A percentile compares a stretch with the other conserved stretches of the same genome.
phyloP scores from a whole-genome alignment of 768 basidiomycete species.

The Pisolithus sp. region DNA sequence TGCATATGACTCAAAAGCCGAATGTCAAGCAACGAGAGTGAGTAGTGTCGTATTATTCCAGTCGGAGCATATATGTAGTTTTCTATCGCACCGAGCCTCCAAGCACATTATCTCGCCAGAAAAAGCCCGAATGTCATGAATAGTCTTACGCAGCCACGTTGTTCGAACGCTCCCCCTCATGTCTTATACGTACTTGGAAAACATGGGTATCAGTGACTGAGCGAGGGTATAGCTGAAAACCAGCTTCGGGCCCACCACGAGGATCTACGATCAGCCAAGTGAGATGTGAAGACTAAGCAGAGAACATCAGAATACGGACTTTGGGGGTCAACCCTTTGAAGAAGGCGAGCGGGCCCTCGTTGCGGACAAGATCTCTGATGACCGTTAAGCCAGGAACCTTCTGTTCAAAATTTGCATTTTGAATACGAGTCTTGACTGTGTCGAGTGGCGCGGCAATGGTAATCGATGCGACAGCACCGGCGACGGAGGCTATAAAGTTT shows the following conservation, averaged over 20 bases:
- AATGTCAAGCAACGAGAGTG: not conserved
- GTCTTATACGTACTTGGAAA: constrained; percentile 73
- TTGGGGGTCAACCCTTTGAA: constrained; percentile 98
- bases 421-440: constrained; percentile 94
- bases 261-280: constrained; percentile 52
- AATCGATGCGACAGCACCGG: constrained; percentile 92
- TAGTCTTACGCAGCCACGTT: not conserved
- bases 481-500: constrained; percentile 94
- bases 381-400: constrained; percentile 78
- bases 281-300: constrained; percentile 11
- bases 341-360: constrained; percentile 79
- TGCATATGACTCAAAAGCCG: not conserved
- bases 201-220: constrained; percentile 90
- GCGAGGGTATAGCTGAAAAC: constrained; percentile 98
- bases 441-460: constrained; percentile 95
- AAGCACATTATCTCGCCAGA: not conserved
- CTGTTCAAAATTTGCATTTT: constrained; percentile 94
- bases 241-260: constrained; percentile 95
- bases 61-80: not conserved
- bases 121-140: not conserved
- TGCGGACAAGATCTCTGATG: constrained; percentile 76
- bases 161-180: too few relatives aligned
- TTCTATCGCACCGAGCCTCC: not conserved
- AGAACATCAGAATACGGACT: constrained; percentile 38
- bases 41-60: constrained; percentile 3